Percentiles rank a stretch among this genome's conserved stretches.
Evolutionary conservation across 208 protist species (phyloP).

Genomic region (Herpetomonas tarakana): DNA sequence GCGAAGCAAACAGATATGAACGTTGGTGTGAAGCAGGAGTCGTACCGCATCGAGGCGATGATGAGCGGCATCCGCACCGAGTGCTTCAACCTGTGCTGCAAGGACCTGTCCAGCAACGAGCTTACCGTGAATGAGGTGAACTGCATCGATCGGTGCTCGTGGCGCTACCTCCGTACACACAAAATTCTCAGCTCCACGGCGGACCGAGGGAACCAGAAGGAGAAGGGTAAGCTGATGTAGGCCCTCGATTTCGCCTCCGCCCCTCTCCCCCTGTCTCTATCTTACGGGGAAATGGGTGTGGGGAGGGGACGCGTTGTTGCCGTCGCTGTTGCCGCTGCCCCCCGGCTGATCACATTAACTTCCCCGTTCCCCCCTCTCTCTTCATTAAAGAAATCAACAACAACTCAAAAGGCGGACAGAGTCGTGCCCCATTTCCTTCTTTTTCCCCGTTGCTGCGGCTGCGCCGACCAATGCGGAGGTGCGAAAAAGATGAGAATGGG

Average conservation of each 20-base stretch:
- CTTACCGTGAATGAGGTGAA: constrained; percentile 73
- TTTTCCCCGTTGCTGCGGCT: too few species aligned
- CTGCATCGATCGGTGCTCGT: constrained; percentile 83
- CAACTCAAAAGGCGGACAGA: too few species aligned
- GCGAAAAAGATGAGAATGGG: too few species aligned
- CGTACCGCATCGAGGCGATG: constrained; percentile 82
- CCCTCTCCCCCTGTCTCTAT: too few species aligned
- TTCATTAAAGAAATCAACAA: too few species aligned
- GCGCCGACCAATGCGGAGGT: too few species aligned
- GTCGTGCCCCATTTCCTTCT: too few species aligned
- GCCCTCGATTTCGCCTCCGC: background rate
- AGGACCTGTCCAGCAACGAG: constrained; percentile 56
- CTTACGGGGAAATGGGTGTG: too few species aligned
- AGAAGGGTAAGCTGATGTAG: constrained; percentile 18
- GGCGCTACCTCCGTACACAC: constrained; percentile 73
- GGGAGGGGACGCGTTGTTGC: too few species aligned
- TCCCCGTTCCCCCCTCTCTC: too few species aligned
- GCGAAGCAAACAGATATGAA: constrained; percentile 44
- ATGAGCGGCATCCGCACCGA: constrained; percentile 73
- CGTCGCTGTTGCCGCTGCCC: too few species aligned
- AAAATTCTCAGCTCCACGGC: constrained; percentile 55
- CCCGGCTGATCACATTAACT: too few species aligned
- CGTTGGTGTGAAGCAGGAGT: constrained; percentile 79
- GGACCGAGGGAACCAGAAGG: constrained; percentile 34
- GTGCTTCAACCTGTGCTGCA: constrained; percentile 85